Evolutionary conservation across 2,329 filamentous ascomycete species (phyloP), one percentile per base, ranked within the genome.

Genomic region (Pyrenophora teres): DNA sequence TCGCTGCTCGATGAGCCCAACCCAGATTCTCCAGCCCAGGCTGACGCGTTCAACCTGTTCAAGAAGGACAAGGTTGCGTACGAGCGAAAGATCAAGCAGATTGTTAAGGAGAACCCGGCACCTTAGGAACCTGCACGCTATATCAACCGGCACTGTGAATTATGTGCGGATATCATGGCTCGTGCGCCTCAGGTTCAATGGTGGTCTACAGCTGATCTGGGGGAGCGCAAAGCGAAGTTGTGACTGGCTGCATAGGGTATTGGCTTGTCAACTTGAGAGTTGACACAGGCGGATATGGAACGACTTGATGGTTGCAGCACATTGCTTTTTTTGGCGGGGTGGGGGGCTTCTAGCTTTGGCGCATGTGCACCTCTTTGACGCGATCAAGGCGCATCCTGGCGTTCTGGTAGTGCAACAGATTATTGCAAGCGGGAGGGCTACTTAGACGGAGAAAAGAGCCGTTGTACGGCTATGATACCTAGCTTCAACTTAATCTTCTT

Each of bases 1-100:
- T 93, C 96, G 66, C 84, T 99, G 1, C 86, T 99, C 35, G 88
- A 99, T 73, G 93, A 97, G 67, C 94, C 95, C 13, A 99, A 99
- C 71, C 94, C 93, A 3, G 94, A 99, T 43, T 96, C 92, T 1
- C 94, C 94, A 0, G 94, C 94, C 0, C 94, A 99, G 75, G 93
- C 94, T 2, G 94, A 99, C 64, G 95, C 94, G 0, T 99, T 97
- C 78, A 96, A 96, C 67, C 81, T 99, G 9, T 97, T 91, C 75
- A 97, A 96, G 81, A 92, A 92, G 73, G 93, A 99, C 69, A 83
- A 86, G 37, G 77, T 76, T 15, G 92, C 93, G 50, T 99, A 99
- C 69, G 92, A 97, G 77, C 88, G 87, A 74, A 89, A 92, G 59
- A 87, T 99, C 57, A 87, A 85, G 70, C 86, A 89, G 54, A 87